Base-by-base conservation (phyloP, 306 rosid genomes). In the Urtica urens region DNA sequence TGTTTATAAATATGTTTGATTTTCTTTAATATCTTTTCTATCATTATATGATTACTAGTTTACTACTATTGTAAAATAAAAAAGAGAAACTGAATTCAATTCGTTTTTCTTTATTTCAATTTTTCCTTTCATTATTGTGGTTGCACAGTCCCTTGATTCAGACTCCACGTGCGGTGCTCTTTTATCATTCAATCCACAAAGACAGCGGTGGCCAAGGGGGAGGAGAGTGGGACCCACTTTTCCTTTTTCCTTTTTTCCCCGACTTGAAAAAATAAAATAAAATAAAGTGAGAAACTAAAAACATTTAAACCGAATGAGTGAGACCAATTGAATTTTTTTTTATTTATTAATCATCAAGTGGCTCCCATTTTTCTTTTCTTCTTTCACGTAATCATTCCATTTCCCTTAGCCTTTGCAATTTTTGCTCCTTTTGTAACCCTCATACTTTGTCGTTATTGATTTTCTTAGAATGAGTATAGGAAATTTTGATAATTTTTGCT, bases 151-250 rank as follows among this genome's bases (percentile, higher is more conserved):
- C 58, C 85, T 74, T 87, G 94, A 75, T 79, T 66, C 79, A 75
- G 93, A 77, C 72, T 74, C 88, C 81, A 72, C 86, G 78, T 68
- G 86, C 69, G 84, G 81, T 75, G 78, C 76, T 77, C 69, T 72
- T n/a, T 75, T 77, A 73, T 75, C 81, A 72, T 77, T 77, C 92
- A 79, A 57, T 69, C 68, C 90, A 39, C 64, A 65, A 64, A 79
- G 80, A 77, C 77, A 60, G 68, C 55, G 76, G 78, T 70, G 72
- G 70, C 78, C 77, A 54, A 62, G 49, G 62, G n/a, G n/a, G n/a
- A n/a, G n/a, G n/a, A n/a, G n/a, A n/a, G 39, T 72, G 78, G 96
- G 85, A 22, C 76, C 85, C 80, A 48, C 33, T 28, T 64, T 49
- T 44, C n/a, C n/a, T n/a, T n/a, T n/a, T n/a, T n/a, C n/a, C n/a